These are phyloP conservation scores for Coccomyxa sp. DNA, from an alignment of 139 green algal genomes.

Conservation along the genomic window DNA sequence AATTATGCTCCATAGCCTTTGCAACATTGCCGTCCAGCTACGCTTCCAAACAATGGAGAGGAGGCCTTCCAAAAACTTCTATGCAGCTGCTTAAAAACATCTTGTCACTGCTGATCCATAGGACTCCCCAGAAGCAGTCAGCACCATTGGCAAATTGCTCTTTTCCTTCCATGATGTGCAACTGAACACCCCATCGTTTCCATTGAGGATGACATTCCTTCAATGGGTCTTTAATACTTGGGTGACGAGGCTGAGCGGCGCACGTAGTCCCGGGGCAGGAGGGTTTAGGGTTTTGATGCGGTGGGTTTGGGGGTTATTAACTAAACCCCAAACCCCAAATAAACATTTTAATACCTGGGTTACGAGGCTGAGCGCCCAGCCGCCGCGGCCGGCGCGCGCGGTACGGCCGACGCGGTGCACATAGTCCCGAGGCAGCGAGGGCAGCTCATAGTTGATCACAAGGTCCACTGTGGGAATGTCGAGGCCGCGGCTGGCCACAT, in stretches of 20 bases:
- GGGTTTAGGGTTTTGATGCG: neutral
- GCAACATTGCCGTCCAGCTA: neutral
- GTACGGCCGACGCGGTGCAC: constrained; percentile 88
- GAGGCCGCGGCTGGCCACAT: constrained; percentile 87
- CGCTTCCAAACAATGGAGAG: neutral
- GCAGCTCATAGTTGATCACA: constrained; percentile 94
- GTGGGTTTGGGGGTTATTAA: neutral
- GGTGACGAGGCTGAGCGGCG: constrained; percentile 49
- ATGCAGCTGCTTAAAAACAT: neutral
- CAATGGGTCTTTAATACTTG: neutral
- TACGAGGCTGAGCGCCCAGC: constrained; percentile 86
- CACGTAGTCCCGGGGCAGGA: too few species aligned
- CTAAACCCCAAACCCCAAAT: neutral
- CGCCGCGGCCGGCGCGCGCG: constrained; percentile 69
- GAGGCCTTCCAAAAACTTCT: neutral
- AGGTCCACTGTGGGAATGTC: constrained; percentile 94
- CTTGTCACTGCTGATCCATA: neutral
- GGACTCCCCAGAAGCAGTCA: neutral
- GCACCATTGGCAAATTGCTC: neutral
- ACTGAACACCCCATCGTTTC: neutral
- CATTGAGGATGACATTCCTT: neutral
- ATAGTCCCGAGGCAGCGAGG: constrained; percentile 70
- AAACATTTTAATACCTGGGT: constrained; percentile 34
- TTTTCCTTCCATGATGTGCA: neutral
- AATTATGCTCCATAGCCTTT: neutral